phyloP scores from a whole-genome alignment of 139 green algal genomes.

The Closterium sp. region DNA sequence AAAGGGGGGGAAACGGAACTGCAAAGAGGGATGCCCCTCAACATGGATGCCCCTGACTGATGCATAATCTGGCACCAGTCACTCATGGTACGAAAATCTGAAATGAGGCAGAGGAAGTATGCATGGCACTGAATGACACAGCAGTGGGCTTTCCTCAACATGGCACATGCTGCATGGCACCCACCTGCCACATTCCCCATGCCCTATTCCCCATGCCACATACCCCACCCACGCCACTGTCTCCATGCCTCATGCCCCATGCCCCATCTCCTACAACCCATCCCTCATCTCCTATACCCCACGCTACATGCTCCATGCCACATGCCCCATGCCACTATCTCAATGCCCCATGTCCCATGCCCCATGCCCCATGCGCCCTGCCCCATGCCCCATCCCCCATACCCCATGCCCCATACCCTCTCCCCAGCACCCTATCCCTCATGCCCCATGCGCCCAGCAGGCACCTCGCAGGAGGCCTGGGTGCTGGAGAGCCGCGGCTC shows the following conservation, averaged over 20 bases:
- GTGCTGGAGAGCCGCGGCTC: not conserved
- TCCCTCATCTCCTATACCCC: not conserved
- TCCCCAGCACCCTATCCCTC: not conserved
- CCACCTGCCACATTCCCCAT: too few relatives aligned
- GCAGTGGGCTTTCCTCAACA: too few relatives aligned
- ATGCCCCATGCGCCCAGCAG: not conserved
- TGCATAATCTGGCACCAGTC: too few relatives aligned
- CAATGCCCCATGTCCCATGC: too few relatives aligned
- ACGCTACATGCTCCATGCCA: not conserved
- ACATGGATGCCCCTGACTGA: too few relatives aligned
- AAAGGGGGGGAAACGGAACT: too few relatives aligned
- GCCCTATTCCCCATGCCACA: not conserved
- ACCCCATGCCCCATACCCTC: not conserved
- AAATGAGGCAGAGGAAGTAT: too few relatives aligned
- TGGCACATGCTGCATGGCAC: too few relatives aligned
- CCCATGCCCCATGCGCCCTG: not conserved
- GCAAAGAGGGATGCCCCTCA: too few relatives aligned
- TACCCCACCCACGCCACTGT: not conserved
- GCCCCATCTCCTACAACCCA: not conserved
- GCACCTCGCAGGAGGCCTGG: not conserved
- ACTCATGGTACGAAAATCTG: too few relatives aligned
- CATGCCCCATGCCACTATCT: too few relatives aligned
- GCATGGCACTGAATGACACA: too few relatives aligned
- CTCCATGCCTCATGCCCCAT: not conserved
- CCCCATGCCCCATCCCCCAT: not conserved